These are phyloP conservation scores for Amniculicola lignicola DNA, from an alignment of 495 filamentous ascomycete species.

Conservation along the genomic window DNA sequence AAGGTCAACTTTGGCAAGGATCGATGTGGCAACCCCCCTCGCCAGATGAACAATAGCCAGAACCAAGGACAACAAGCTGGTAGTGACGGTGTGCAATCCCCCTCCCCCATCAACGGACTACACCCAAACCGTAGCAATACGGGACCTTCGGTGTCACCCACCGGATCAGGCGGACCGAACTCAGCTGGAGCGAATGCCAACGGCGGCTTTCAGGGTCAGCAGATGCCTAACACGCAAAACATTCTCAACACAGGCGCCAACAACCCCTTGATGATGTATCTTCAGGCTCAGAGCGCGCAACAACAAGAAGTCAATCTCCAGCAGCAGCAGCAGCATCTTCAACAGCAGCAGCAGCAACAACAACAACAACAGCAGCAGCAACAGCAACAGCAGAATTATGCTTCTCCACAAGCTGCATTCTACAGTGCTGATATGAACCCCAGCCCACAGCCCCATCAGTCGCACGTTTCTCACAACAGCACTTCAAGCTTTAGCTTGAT, in stretches of 20 bases:
- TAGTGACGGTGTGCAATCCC: constrained; percentile 47
- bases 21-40: constrained; percentile 91
- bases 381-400: constrained; percentile 58
- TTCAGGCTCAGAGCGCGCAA: constrained; percentile 60
- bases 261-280: constrained; percentile 94
- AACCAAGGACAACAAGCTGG: constrained; percentile 49
- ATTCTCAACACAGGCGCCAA: constrained; percentile 73
- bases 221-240: constrained; percentile 60
- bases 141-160: constrained; percentile 68
- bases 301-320: constrained; percentile 53
- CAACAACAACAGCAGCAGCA: constrained; percentile 60
- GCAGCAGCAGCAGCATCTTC: constrained; percentile 48
- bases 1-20: constrained; percentile 99
- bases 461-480: constrained; percentile 51
- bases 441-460: constrained; percentile 43
- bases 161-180: constrained; percentile 54
- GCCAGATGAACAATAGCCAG: constrained; percentile 62
- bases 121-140: constrained; percentile 54
- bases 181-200: constrained; percentile 51
- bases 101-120: constrained; percentile 59
- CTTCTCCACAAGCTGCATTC: constrained; percentile 58
- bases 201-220: constrained; percentile 50
- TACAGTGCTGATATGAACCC: constrained; percentile 57
- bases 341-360: constrained; percentile 46
- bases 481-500: constrained; percentile 57